Evolutionary conservation across 352 stramenopile genomes (phyloP).

Genomic region (Globisporangium barbulae): DNA sequence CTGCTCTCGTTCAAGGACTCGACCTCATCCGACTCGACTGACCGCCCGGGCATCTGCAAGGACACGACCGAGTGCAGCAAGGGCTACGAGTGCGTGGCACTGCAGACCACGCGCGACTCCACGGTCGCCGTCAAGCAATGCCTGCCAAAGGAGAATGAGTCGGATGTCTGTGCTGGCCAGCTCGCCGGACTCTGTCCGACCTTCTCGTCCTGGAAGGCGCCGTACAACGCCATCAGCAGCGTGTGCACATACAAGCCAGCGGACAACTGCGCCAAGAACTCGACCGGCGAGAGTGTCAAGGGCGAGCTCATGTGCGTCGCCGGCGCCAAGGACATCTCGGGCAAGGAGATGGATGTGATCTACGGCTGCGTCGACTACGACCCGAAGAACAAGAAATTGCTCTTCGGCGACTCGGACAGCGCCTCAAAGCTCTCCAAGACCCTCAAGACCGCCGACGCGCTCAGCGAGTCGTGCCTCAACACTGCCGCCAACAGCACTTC

Average conservation of each 20-base stretch:
- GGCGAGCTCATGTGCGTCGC: constrained; percentile 56
- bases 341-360: constrained; percentile 50
- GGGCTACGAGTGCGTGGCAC: constrained; percentile 62
- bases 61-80: constrained; percentile 51
- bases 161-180: constrained; percentile 63
- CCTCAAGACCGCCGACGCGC: constrained; percentile 37
- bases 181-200: constrained; percentile 60
- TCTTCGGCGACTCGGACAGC: constrained; percentile 53
- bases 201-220: constrained; percentile 61
- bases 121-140: constrained; percentile 73
- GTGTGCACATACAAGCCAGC: constrained; percentile 75
- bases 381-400: constrained; percentile 39
- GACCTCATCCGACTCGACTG: constrained; percentile 12
- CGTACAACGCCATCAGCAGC: constrained; percentile 75
- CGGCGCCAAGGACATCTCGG: constrained; percentile 35
- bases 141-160: constrained; percentile 52
- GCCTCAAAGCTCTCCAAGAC: constrained; percentile 49
- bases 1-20: constrained; percentile 15
- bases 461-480: constrained; percentile 47
- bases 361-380: constrained; percentile 75
- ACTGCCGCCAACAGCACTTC: constrained; percentile 44
- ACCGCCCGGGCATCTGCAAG: constrained; percentile 52
- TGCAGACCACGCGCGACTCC: constrained; percentile 60
- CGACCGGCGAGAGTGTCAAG: constrained; percentile 39
- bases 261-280: constrained; percentile 48